phyloP scores from a whole-genome alignment of 352 stramenopile genomes.

The Aphanomyces stellatus region DNA sequence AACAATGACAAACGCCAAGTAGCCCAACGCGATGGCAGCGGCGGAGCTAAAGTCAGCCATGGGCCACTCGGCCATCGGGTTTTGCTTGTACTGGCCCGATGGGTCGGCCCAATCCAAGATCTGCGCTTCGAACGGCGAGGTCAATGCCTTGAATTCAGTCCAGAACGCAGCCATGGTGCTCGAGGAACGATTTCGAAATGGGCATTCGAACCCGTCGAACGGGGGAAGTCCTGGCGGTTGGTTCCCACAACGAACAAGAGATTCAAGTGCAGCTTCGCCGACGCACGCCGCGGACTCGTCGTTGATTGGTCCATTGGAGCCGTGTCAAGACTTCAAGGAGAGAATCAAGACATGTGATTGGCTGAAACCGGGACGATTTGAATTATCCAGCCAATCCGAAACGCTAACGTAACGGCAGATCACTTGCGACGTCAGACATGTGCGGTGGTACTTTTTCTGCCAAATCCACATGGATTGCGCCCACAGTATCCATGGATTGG shows the following conservation, averaged over 20 bases:
- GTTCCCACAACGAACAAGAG: neutral
- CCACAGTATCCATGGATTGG: no score
- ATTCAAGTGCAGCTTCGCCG: neutral
- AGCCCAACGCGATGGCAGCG: slow-evolving; percentile 49
- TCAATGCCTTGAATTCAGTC: slow-evolving; percentile 52
- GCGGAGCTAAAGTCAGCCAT: slow-evolving; percentile 46
- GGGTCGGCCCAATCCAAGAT: slow-evolving; percentile 56
- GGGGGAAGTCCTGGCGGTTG: neutral
- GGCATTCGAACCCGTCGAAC: no score
- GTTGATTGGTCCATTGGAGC: neutral
- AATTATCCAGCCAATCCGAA: no score
- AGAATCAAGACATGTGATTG: no score
- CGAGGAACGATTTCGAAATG: neutral
- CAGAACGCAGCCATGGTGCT: slow-evolving; percentile 25
- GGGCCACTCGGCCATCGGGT: slow-evolving; percentile 54
- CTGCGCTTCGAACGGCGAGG: slow-evolving; percentile 33
- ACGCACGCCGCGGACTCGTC: no score
- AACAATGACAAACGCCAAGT: slow-evolving; percentile 58
- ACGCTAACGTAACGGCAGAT: no score
- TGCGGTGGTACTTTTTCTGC: no score
- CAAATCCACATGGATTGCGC: no score
- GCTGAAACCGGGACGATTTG: no score
- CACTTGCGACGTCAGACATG: no score
- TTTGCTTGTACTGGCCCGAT: slow-evolving; percentile 43
- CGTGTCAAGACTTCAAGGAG: neutral